phyloP scores from a whole-genome alignment of 768 basidiomycete species.

The Myochromella boudieri region DNA sequence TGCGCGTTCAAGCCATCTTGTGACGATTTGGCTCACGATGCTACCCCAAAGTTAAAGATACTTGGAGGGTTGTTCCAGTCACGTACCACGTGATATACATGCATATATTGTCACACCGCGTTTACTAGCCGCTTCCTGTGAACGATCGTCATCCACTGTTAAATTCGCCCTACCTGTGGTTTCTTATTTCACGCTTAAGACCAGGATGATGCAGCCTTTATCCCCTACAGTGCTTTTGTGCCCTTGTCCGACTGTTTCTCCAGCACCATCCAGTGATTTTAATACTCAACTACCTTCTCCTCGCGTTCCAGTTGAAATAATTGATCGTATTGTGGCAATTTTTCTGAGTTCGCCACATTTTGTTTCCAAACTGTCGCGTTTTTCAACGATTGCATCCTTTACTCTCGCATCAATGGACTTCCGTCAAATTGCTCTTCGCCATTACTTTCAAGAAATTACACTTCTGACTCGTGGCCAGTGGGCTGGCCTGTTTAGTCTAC shows the following conservation, averaged over 20 bases:
- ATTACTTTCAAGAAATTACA: conserved; percentile 31
- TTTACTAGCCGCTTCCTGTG: neutral
- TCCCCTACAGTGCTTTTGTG: neutral
- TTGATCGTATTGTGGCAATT: conserved; percentile 34
- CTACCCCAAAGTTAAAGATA: no score
- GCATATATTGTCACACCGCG: neutral
- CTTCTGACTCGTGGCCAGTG: conserved; percentile 25
- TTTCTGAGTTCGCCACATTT: conserved; percentile 14
- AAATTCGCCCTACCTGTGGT: no score
- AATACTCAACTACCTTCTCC: conserved; percentile 17
- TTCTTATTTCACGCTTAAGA: no score
- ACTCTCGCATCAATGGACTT: conserved; percentile 41
- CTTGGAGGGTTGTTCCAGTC: no score
- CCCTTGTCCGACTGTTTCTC: neutral
- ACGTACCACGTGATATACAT: no score
- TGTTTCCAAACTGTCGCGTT: conserved; percentile 17
- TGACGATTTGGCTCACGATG: no score
- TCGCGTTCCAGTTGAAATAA: conserved; percentile 34
- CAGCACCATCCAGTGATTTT: neutral
- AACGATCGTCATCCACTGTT: no score
- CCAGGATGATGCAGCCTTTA: no score
- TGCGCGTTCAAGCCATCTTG: no score
- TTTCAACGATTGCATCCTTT: conserved; percentile 35
- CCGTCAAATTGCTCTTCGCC: conserved; percentile 42
- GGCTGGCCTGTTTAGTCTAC: conserved; percentile 20